Evolutionary conservation across 805 yeast species (phyloP), one percentile per base, ranked within the genome.

Genomic region (Pichia phayaonensis): DNA sequence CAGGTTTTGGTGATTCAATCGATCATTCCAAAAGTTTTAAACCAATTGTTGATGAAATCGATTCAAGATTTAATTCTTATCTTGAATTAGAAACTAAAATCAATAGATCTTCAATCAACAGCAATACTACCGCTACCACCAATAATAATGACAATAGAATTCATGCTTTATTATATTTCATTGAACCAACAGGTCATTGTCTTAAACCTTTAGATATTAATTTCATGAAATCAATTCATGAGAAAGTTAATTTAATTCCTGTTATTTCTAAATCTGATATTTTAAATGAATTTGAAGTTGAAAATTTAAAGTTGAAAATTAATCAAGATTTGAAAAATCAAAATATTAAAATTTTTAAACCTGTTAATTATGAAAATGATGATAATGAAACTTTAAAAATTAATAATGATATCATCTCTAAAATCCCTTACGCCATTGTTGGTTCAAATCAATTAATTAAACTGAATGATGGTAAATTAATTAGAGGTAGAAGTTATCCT

Each of bases 181-280:
- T 94, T 62, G 97, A 92, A 71, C 99, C 99, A 59, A 90, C 97
- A 24, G 98, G 97, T 54, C 99, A 94, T 71, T 81, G 87, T 42
- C 77, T 94, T 66, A 86, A 84, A 66, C 83, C 97, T 20, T 75
- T 94, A 61, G 99, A 94, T 68, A 81, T 94, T 59, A 83, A 79
- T 57, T 86, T 90, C 59, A 87, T 94, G 88, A 83, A 84, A 64
- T 80, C 81, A 65, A 80, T 94, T 55, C 95, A 89, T 72, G 83
- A 84, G 63, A 90, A 89, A 68, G 97, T 90, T 54, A 94, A 94
- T 67, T 77, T 94, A 68, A 87, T 94, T 55, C 99, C 99, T 44
- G 80, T 94, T 45, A 88, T 94, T 69, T 94, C 98, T 56, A 92
- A 92, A 72, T 81, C 96, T 24, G 99, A 94, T 70, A 88, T 95